Evolutionary conservation across 1,284 basidiomycete species (phyloP), one percentile per base, ranked within the genome.

Genomic region (Sphagnurus paluster): DNA sequence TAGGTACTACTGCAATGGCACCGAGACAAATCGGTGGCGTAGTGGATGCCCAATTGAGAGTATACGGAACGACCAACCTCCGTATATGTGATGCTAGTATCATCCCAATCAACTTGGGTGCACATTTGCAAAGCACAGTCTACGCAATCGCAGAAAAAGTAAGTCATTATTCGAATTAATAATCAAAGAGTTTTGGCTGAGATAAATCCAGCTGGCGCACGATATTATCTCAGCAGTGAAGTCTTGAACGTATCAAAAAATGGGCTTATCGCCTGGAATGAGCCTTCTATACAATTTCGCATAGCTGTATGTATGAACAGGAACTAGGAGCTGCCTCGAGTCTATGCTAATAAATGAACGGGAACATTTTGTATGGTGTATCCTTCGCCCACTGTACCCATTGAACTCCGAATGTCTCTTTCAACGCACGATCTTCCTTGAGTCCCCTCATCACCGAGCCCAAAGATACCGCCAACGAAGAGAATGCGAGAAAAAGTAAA

Each of bases 1-100:
- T 48, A 32, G 64, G 57, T 14, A 58, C 58, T 11, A 71, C 68
- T 39, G 61, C 74, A 0, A 79, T 79, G 77, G 61, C 78, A 36
- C 77, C 77, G 17, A 58, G 67, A 42, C 65, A 68, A 39, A 48
- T 66, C 41, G 76, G 44, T 14, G 54, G 54, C 20, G 55, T 56
- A 6, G 53, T 56, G 3, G 50, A 55, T 24, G 10, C 29, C 11
- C 63, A 68, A 42, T 62, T 82, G 17, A 64, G 66, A 42, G 79
- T 82, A 2, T 77, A 81, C 62, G 77, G 76, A 28, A 74, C 77
- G 2, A 46, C 51, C 53, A 68, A 65, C 59, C 61, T 62, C 44
- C 64, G 55, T 28, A 58, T 61, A 9, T 59, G 58, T 16, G 54
- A 55, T 53, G 45, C 47, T 3, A 51, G 47, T 21, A 32, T 49